A percentile compares a stretch with the other conserved stretches of the same genome.
phyloP scores from a whole-genome alignment of 1,284 basidiomycete genomes.

The Ustilago trichophora region DNA sequence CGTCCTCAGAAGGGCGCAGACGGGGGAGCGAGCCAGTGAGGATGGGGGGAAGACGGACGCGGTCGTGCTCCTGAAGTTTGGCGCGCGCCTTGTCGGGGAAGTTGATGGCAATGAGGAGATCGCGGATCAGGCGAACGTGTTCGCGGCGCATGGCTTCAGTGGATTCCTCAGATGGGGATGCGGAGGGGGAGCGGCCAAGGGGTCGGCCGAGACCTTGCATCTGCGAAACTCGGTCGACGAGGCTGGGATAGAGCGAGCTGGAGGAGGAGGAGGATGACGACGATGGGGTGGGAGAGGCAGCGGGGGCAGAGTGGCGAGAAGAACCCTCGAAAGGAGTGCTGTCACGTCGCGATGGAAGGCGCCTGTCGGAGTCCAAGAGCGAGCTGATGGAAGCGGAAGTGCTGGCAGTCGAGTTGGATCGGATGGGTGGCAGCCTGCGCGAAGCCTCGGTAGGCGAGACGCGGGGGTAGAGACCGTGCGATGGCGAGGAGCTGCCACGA shows the following conservation, averaged over 20 bases:
- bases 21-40: slow-evolving; percentile 5
- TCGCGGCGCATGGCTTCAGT: slow-evolving; percentile 26
- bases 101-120: slow-evolving; percentile 58
- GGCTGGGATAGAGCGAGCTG: slow-evolving; percentile 43
- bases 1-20: slow-evolving; percentile 7
- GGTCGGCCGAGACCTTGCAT: slow-evolving; percentile 44
- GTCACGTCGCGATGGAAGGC: too few relatives aligned
- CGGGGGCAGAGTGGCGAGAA: slow-evolving; percentile 26
- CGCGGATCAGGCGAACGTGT: slow-evolving; percentile 51
- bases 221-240: slow-evolving; percentile 35
- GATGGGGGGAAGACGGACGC: slow-evolving; percentile 34
- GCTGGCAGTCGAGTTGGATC: slow-evolving; percentile 31
- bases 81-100: slow-evolving; percentile 40
- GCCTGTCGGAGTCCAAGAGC: slow-evolving; percentile 24
- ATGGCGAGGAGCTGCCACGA: slow-evolving; percentile 32
- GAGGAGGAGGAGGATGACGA: slow-evolving; percentile 17
- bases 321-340: too few relatives aligned
- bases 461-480: slow-evolving; percentile 46
- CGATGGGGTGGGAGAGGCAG: slow-evolving; percentile 8
- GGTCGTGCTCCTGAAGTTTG: slow-evolving; percentile 12
- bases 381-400: slow-evolving; percentile 40
- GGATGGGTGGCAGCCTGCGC: slow-evolving; percentile 33
- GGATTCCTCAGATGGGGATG: slow-evolving; percentile 1
- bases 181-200: background rate
- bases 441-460: slow-evolving; percentile 29